These are phyloP conservation scores for Boletus tomentosulus DNA, from an alignment of 768 basidiomycete genomes.

Conservation along the genomic window DNA sequence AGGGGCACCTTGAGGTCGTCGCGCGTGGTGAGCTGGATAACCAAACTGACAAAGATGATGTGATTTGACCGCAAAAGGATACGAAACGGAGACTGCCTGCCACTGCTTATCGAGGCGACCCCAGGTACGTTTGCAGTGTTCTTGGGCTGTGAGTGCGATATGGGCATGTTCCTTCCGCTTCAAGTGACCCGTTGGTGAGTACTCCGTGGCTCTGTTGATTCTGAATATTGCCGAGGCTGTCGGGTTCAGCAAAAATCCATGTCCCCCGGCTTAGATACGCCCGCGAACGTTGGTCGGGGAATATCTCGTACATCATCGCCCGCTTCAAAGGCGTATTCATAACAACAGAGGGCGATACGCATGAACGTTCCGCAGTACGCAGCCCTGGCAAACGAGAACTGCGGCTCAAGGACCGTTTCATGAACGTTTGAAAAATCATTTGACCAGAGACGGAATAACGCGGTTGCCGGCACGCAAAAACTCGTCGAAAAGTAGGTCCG, in stretches of 20 bases:
- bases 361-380: not conserved
- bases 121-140: not conserved
- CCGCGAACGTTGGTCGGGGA: not conserved
- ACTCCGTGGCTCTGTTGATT: not conserved
- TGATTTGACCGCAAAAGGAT: not conserved
- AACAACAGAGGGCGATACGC: not conserved
- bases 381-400: not conserved
- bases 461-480: not conserved
- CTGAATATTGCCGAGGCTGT: not conserved
- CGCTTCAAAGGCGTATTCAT: not conserved
- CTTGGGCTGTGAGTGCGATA: not conserved
- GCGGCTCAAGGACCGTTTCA: not conserved
- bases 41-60: not conserved
- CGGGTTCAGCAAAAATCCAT: not conserved
- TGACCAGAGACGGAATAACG: not conserved
- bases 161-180: not conserved
- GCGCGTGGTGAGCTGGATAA: not conserved
- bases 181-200: not conserved
- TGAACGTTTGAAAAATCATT: not conserved
- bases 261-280: not conserved
- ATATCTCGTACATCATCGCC: not conserved
- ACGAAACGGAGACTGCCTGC: not conserved
- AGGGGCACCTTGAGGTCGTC: not conserved
- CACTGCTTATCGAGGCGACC: not conserved
- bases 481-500: not conserved